Base-by-base conservation (phyloP, 2,329 filamentous ascomycete genomes). In the Pezizomycotina sp. region DNA sequence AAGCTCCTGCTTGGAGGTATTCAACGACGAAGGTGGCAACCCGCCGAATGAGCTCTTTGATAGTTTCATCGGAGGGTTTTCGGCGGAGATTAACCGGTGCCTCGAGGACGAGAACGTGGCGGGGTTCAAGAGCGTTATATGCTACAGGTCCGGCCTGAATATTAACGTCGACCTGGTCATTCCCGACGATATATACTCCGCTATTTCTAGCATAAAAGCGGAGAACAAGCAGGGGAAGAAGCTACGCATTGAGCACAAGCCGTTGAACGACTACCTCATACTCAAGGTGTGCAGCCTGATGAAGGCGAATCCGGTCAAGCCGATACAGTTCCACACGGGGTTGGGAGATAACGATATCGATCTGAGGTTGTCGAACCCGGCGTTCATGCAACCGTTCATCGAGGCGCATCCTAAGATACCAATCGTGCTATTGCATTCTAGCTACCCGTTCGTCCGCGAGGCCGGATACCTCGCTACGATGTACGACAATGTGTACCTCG, bases 71-170 rank as follows among this genome's bases (percentile, higher is more conserved):
- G 55, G 56, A 3, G 59, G 62, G 3, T 73, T 74, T 38, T 59
- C 62, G 34, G 51, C 56, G 2, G 56, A 62, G 15, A 72, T 89
- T 22, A 52, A 58, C 7, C 56, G 62, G 1, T 65, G 69, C 2
- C 62, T 83, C 16, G 59, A 62, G 0, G 74, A 89, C 50, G 59
- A 68, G 0, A 65, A 74, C 12, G 73, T 91, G 2, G 78, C 71
- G 1, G 81, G 69, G 2, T 91, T 91, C 65, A 89, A 91, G 56
- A 79, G 74, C 1, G 71, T 84, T 31, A 70, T 91, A 36, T 86
- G 80, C 57, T 89, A 89, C 54, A 68, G 80, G 9, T 79, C 74
- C 0, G 81, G 81, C 0, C 61, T 84, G 4, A 67, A 69, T 24
- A 62, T 86, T 10, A 58, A 66, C 9, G 12, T 9, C 7, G 7